Evolutionary conservation across 1,284 basidiomycete genomes (phyloP).

Genomic region (Mycena citricolor): DNA sequence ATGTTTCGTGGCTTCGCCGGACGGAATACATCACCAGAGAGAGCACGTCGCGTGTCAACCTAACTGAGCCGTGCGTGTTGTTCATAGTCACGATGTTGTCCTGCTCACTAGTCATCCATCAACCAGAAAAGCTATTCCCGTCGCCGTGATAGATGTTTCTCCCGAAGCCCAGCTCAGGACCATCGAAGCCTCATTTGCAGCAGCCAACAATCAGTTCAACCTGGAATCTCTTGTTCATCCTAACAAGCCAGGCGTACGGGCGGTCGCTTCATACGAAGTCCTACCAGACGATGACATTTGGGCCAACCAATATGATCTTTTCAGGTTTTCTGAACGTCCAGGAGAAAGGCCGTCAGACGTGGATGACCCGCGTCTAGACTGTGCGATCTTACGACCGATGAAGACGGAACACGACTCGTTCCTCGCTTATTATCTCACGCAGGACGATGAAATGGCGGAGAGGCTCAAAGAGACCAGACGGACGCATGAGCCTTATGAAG

Average conservation of each 20-base stretch:
- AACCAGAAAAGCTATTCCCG: slow-evolving; percentile 49
- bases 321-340: slow-evolving; percentile 87
- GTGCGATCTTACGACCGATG: slow-evolving; percentile 85
- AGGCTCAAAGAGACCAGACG: slow-evolving; percentile 54
- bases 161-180: slow-evolving; percentile 76
- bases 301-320: slow-evolving; percentile 87
- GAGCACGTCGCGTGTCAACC: slow-evolving; percentile 46
- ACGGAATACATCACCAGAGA: slow-evolving; percentile 84
- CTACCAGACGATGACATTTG: slow-evolving; percentile 87
- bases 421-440: slow-evolving; percentile 85
- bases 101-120: background rate
- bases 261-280: slow-evolving; percentile 83
- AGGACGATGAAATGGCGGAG: slow-evolving; percentile 71
- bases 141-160: slow-evolving; percentile 70
- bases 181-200: slow-evolving; percentile 81
- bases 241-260: slow-evolving; percentile 74
- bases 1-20: slow-evolving; percentile 87
- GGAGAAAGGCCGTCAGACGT: slow-evolving; percentile 71
- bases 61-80: slow-evolving; percentile 57
- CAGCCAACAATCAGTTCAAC: slow-evolving; percentile 59
- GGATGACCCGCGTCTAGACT: slow-evolving; percentile 76
- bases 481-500: slow-evolving; percentile 40
- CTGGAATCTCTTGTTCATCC: slow-evolving; percentile 70
- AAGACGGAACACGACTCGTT: slow-evolving; percentile 85
- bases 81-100: background rate